Conservation (phyloP, 2,329 filamentous ascomycete genomes). For the Fusarium tuaranense region DNA sequence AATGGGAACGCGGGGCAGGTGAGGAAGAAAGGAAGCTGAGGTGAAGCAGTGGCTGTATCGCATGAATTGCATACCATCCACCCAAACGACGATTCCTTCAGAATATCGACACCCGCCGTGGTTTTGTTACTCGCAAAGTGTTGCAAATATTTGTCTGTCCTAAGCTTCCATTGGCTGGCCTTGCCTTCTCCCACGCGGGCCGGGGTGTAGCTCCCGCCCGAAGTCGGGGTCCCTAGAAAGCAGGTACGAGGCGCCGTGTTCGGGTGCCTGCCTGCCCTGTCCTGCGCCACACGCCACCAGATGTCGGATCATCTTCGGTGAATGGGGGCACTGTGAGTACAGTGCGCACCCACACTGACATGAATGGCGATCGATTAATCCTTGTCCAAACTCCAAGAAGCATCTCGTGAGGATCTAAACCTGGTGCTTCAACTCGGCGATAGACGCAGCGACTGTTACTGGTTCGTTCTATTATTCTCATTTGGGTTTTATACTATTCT, state of each 20-base stretch:
- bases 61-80: conserved; percentile 6
- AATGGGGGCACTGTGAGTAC: background rate
- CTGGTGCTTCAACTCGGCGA: background rate
- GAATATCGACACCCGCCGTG: background rate
- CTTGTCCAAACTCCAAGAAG: conserved; percentile 33
- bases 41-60: conserved; percentile 8
- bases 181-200: conserved; percentile 13
- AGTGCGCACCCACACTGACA: conserved; percentile 15
- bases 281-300: conserved; percentile 7
- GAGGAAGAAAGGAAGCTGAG: background rate
- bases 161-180: conserved; percentile 24
- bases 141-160: background rate
- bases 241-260: conserved; percentile 18
- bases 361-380: conserved; percentile 14
- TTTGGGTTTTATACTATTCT: background rate
- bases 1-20: conserved; percentile 6
- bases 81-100: background rate
- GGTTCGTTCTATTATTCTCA: background rate
- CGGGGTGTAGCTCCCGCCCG: conserved; percentile 20
- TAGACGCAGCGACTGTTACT: background rate
- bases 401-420: conserved; percentile 9
- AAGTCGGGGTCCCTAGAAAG: conserved; percentile 24
- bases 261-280: background rate
- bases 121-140: background rate
- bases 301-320: conserved; percentile 31